These are phyloP conservation scores for Rhizoclosmatium sp. DNA, from an alignment of 192 early-diverging fungal genomes.

Conservation along the genomic window DNA sequence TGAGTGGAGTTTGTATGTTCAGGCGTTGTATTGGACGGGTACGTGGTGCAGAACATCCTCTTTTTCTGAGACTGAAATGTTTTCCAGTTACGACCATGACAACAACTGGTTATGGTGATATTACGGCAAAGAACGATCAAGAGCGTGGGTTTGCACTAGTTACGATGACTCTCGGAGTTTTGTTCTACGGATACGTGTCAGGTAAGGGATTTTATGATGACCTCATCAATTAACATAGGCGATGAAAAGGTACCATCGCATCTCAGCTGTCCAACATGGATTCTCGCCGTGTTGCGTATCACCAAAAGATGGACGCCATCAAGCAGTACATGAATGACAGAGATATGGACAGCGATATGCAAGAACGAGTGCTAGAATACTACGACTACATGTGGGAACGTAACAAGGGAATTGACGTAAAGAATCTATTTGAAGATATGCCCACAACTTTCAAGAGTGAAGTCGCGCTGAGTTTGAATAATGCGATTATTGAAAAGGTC, in stretches of 20 bases:
- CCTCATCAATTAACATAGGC: background rate
- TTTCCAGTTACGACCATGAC: conserved; percentile 59
- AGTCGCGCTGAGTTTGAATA: conserved; percentile 61
- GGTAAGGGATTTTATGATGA: conserved; percentile 27
- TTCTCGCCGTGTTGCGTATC: conserved; percentile 58
- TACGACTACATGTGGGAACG: conserved; percentile 66
- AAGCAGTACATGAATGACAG: conserved; percentile 62
- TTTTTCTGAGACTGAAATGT: background rate
- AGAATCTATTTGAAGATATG: conserved; percentile 59
- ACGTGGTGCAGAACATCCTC: background rate
- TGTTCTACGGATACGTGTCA: conserved; percentile 63
- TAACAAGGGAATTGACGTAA: conserved; percentile 62
- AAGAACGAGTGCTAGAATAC: conserved; percentile 58
- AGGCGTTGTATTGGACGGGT: conserved; percentile 57
- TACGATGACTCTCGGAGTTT: conserved; percentile 50
- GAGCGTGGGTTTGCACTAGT: conserved; percentile 56
- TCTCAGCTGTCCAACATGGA: conserved; percentile 66
- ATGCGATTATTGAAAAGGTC: conserved; percentile 62
- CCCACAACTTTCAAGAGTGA: conserved; percentile 60
- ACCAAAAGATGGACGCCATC: conserved; percentile 60
- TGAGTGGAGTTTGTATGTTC: conserved; percentile 48
- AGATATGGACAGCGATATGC: conserved; percentile 62
- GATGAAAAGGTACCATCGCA: conserved; percentile 49
- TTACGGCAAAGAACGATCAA: conserved; percentile 52
- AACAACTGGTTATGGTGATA: conserved; percentile 60